Conservation (phyloP, 2,329 filamentous ascomycete species). For the Penicillium sp. region DNA sequence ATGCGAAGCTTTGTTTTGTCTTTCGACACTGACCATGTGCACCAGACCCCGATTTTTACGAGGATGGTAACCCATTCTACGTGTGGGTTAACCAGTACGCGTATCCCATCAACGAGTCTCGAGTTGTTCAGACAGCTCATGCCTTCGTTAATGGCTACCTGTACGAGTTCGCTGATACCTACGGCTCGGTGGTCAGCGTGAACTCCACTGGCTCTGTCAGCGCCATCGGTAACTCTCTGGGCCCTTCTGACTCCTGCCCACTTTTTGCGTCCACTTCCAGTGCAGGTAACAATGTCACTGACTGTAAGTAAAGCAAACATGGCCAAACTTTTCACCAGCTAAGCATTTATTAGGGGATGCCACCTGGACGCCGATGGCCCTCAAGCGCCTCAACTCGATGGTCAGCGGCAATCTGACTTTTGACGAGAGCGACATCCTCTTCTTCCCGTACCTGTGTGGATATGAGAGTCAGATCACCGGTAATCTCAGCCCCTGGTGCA, state of each 20-base stretch:
- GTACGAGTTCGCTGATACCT: conserved; percentile 53
- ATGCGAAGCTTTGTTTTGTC: not conserved
- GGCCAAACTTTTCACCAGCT: not conserved
- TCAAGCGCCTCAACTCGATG: conserved; percentile 53
- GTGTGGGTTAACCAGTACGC: conserved; percentile 68
- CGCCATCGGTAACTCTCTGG: conserved; percentile 62
- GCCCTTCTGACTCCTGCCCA: conserved; percentile 63
- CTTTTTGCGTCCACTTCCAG: conserved; percentile 54
- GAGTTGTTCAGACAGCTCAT: conserved; percentile 60
- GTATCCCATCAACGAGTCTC: conserved; percentile 36
- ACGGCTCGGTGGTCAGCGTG: conserved; percentile 59
- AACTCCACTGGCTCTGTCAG: conserved; percentile 53
- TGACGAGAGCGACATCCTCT: conserved; percentile 53
- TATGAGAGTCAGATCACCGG: conserved; percentile 69
- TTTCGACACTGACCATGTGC: not conserved
- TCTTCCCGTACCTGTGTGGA: conserved; percentile 68
- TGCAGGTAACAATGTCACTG: conserved; percentile 23
- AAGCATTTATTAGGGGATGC: conserved; percentile 10
- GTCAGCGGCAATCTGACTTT: conserved; percentile 57
- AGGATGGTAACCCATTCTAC: conserved; percentile 52
- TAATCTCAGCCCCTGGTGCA: conserved; percentile 61
- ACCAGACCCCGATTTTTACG: conserved; percentile 51
- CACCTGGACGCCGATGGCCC: conserved; percentile 15
- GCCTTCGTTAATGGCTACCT: conserved; percentile 63
- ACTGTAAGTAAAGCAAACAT: conserved; percentile 12